Evolutionary conservation across 176 grass and related monocot species (phyloP), one percentile per base, ranked within the genome.

Genomic region (Oropetium thomaeum): DNA sequence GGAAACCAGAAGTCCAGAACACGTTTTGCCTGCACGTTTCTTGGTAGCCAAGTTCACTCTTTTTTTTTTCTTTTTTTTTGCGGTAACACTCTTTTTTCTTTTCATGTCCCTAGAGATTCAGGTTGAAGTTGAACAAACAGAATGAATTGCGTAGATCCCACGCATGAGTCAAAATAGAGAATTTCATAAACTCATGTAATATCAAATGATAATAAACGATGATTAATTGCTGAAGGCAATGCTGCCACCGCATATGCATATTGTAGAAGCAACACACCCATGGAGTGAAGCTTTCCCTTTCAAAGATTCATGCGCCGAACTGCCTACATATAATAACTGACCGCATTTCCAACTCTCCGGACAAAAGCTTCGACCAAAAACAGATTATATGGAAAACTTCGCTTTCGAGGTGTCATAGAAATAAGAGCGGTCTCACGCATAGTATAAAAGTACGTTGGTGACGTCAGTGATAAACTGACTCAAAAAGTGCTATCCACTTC

Each of bases 31-130:
- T 51, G 2, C n/a, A 17, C 58, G 48, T 82, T 51, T 70, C 84
- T 76, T 81, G 64, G 71, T 45, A 62, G 45, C 44, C 65, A 86
- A 81, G 64, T 37, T 72, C 29, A 38, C 19, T 27, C 27, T 4
- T 0, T 55, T 55, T 55, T 11, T 25, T 11, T 23, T 55, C 1
- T 10, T 22, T 23, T 53, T 23, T 22, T 53, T 23, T n/a, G n/a
- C n/a, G n/a, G n/a, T n/a, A n/a, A n/a, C n/a, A n/a, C n/a, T n/a
- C n/a, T n/a, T n/a, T n/a, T n/a, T n/a, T n/a, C n/a, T n/a, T n/a
- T n/a, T n/a, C n/a, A n/a, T n/a, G n/a, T n/a, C n/a, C n/a, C n/a
- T n/a, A n/a, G n/a, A 57, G 23, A 25, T 41, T 41, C 70, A 19
- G 1, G 32, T 26, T 27, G 4, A 30, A 14, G 32, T 26, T 27